Percentiles rank a stretch among this genome's conserved stretches.
phyloP scores from a whole-genome alignment of 2,329 filamentous ascomycete species.

The Colletotrichum graminicola region DNA sequence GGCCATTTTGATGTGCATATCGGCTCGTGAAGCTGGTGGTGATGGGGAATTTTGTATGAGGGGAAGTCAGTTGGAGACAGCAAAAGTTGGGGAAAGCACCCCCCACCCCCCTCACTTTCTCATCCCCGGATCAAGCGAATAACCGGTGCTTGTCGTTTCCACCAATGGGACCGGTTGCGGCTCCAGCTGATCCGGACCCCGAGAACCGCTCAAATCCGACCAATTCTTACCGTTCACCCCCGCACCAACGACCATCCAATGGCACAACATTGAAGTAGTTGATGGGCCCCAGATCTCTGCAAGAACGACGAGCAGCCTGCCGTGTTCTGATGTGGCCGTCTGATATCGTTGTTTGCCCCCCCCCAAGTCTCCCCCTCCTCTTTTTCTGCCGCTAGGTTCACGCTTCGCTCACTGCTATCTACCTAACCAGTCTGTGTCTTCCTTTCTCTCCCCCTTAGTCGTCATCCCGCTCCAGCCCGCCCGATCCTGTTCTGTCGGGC shows the following conservation, averaged over 20 bases:
- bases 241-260: constrained; percentile 14
- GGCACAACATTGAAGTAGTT: constrained; percentile 18
- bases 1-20: constrained; percentile 13
- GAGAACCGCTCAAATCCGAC: constrained; percentile 40
- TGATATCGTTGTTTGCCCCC: constrained; percentile 19
- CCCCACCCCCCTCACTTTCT: background rate
- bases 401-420: constrained; percentile 4
- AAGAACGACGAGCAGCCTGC: constrained; percentile 22
- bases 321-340: background rate
- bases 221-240: constrained; percentile 15
- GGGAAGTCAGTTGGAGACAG: constrained; percentile 34
- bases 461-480: constrained; percentile 15
- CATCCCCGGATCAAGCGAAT: constrained; percentile 17
- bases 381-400: constrained; percentile 1
- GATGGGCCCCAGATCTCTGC: constrained; percentile 30
- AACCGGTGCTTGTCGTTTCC: constrained; percentile 37
- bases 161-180: constrained; percentile 26
- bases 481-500: constrained; percentile 28
- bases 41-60: constrained; percentile 23
- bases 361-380: background rate
- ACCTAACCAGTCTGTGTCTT: background rate
- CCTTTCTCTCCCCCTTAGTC: background rate
- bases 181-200: constrained; percentile 37
- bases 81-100: constrained; percentile 28
- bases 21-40: constrained; percentile 34